phyloP scores from a whole-genome alignment of 768 basidiomycete species.

The Cystofilobasidium bisporidii region DNA sequence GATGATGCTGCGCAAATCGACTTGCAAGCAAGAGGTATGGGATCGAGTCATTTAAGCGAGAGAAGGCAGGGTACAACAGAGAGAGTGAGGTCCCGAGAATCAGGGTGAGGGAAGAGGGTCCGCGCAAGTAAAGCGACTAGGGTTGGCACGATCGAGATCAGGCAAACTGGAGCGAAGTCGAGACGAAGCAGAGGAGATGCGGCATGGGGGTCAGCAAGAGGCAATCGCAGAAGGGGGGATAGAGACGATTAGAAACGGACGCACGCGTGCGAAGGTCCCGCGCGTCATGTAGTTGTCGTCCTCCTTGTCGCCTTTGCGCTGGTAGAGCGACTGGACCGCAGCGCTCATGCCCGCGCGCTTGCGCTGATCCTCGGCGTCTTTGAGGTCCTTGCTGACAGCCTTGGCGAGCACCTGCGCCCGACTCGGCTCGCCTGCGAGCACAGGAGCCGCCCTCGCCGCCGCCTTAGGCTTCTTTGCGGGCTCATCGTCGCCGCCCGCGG shows the following conservation, averaged over 20 bases:
- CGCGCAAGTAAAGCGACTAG: no score
- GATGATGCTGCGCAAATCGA: no score
- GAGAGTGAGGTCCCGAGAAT: no score
- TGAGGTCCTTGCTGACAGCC: constrained; percentile 39
- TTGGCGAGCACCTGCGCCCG: constrained; percentile 50
- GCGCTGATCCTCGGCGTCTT: constrained; percentile 70
- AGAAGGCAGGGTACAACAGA: no score
- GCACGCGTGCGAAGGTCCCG: constrained; percentile 80
- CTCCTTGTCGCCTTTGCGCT: constrained; percentile 48
- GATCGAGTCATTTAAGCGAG: no score
- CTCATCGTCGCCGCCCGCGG: constrained; percentile 33
- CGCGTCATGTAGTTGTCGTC: constrained; percentile 73
- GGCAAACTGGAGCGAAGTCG: no score
- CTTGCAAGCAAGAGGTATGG: no score
- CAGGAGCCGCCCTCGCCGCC: neutral
- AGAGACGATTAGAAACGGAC: constrained; percentile 36
- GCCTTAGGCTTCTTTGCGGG: constrained; percentile 34
- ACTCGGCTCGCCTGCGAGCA: constrained; percentile 32
- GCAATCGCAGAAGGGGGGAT: no score
- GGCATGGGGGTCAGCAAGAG: no score
- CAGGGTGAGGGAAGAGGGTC: no score
- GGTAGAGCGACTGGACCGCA: constrained; percentile 74
- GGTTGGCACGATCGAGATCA: no score
- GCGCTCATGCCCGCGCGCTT: constrained; percentile 69
- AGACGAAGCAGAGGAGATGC: neutral